A percentile compares a stretch with the other conserved stretches of the same genome.
Conservation (phyloP, 1,139 yeast species). For the Taiozyma onychis region DNA sequence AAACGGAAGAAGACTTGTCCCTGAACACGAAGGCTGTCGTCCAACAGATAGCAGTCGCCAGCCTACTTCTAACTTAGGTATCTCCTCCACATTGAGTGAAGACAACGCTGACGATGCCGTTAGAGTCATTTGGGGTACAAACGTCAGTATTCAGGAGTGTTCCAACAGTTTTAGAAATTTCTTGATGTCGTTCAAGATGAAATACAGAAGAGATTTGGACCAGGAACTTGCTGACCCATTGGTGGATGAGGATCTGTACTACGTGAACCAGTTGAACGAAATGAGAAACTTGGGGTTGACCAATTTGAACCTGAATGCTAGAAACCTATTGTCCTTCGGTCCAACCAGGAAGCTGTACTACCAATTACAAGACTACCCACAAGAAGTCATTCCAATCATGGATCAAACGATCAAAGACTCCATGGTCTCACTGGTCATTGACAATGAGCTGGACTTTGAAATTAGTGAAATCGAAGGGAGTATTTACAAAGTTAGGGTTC, state of each 20-base stretch:
- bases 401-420: constrained; percentile 93
- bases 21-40: constrained; percentile 9
- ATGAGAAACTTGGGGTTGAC: constrained; percentile 78
- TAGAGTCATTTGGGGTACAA: constrained; percentile 98
- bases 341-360: constrained; percentile 74
- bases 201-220: constrained; percentile 62
- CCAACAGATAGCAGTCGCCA: constrained; percentile 5
- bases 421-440: constrained; percentile 72
- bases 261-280: constrained; percentile 64
- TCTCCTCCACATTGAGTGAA: constrained; percentile 16
- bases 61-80: constrained; percentile 13
- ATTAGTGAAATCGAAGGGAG: constrained; percentile 63
- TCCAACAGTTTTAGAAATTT: constrained; percentile 76
- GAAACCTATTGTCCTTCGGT: constrained; percentile 70
- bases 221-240: constrained; percentile 40
- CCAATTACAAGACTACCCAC: constrained; percentile 89
- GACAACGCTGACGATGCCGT: constrained; percentile 43
- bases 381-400: constrained; percentile 95
- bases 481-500: constrained; percentile 86
- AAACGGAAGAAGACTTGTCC: constrained; percentile 31
- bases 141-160: constrained; percentile 87
- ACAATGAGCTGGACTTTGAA: constrained; percentile 37
- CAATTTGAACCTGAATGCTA: constrained; percentile 79
- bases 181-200: constrained; percentile 74
- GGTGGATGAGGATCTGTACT: constrained; percentile 69